Evolutionary conservation across 352 stramenopile species (phyloP), one percentile per base, ranked within the genome.

Genomic region (Phytopythium cucurbitacearum): DNA sequence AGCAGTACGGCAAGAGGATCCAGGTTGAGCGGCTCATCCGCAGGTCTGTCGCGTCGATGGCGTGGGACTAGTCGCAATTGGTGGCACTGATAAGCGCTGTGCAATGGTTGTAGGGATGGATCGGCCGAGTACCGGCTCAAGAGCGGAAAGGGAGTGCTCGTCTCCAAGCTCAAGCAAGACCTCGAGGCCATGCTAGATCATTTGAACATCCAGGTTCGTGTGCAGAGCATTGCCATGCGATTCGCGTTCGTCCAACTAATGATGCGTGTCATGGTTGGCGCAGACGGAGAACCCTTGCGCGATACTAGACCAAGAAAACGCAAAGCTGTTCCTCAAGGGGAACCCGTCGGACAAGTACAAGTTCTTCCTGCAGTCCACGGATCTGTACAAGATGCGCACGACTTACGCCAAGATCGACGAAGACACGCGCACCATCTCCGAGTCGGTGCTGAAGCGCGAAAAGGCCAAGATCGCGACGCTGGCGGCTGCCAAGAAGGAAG

Each of bases 221-320:
- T 28, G 50, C 11, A 40, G 6, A 38, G 13, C 9, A 2, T 50
- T 6, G 15, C 1, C 33, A 5, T 33, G 8, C 38, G 11, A 33
- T 8, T 21, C 40, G 35, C 32, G 33, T 21, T 13, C 36, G 4
- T 44, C 8, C 0, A n/a, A 38, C 40, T 51, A 37, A 13, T 12
- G 4, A 59, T 16, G 12, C 8, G 11, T 50, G 59, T 67, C 21
- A 2, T 28, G 21, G 1, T 28, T 28, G 21, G n/a, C 83, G 85
- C 53, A 97, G 67, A 97, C 98, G 13, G 95, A 99, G 56, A 99
- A 99, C 77, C 97, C 97, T 37, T 97, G 97, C 33, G 91, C 92
- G 4, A 94, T 99, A 38, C 64, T 99, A 40, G 95, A 99, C 67
- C 97, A 99, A 65, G 96, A 99, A 70, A 98, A 98, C 55, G 93